These are phyloP conservation scores for Aschersonia sp. DNA, from an alignment of 2,329 filamentous ascomycete genomes.

Conservation along the genomic window DNA sequence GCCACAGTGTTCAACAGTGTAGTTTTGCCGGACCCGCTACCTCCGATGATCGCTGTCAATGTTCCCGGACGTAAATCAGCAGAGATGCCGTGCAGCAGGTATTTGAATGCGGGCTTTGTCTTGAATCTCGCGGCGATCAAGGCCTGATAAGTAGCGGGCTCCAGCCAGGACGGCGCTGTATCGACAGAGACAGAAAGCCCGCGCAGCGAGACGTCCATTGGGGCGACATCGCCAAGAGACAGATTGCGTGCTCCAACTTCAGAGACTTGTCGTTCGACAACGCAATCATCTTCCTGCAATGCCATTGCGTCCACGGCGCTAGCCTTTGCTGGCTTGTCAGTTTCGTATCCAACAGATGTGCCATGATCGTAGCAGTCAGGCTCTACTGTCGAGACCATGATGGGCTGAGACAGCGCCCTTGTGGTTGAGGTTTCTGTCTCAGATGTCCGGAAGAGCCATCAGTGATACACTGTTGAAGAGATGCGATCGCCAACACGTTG, in stretches of 20 bases:
- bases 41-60: conserved; percentile 62
- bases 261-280: neutral
- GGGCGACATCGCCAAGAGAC: conserved; percentile 37
- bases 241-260: conserved; percentile 19
- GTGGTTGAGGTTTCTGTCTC: no score
- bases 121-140: conserved; percentile 22
- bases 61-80: conserved; percentile 51
- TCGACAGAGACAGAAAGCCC: conserved; percentile 42
- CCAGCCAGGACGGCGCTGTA: conserved; percentile 38
- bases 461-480: no score
- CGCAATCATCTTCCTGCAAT: neutral
- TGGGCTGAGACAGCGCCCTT: neutral
- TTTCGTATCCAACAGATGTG: conserved; percentile 5
- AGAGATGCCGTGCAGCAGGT: conserved; percentile 47
- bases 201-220: conserved; percentile 38
- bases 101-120: conserved; percentile 25
- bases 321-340: conserved; percentile 17
- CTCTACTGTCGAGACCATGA: neutral
- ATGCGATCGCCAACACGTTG: no score
- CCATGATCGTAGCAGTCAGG: neutral
- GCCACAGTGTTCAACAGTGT: conserved; percentile 58
- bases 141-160: conserved; percentile 29
- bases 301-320: conserved; percentile 17
- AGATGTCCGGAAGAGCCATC: no score
- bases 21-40: conserved; percentile 60